Evolutionary conservation across 1,284 basidiomycete species (phyloP), one percentile per base, ranked within the genome.

Genomic region (Ustilago lituana): DNA sequence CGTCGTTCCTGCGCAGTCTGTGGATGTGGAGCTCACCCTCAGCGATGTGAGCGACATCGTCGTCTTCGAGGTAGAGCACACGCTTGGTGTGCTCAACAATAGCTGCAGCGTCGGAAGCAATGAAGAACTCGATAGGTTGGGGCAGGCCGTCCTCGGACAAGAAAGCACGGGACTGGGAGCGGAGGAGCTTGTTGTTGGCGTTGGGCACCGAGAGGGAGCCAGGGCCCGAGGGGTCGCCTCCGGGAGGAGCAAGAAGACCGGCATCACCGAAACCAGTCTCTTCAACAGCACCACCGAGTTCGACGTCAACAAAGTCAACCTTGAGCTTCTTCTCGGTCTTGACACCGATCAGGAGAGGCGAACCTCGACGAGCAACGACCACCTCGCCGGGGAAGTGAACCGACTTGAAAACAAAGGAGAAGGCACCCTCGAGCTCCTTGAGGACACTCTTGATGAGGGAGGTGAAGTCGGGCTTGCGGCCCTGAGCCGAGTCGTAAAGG

Each of bases 281-380:
- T 6, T 73, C 77, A 27, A 69, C 60, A 26, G 65, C 67, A 37
- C 67, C 72, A 26, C 78, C 80, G 19, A 81, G 59, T 62, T 98
- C 94, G 65, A 99, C 96, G 84, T 98, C 96, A 56, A 99, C 95
- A 82, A 98, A 98, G 86, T 98, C 96, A 46, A 98, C 95, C 87
- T 99, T 99, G 83, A 99, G 88, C 85, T 98, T 98, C 87, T 95
- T 94, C 83, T 98, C 95, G 31, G 96, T 98, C 90, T 98, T 98
- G 83, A 99, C 95, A 86, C 96, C 96, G 80, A 98, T 90, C 57
- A 98, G 85, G 24, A 99, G 89, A 22, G 96, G 96, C 24, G 95
- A 98, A 79, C 96, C 96, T 79, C 96, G 92, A 78, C 94, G 92
- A 61, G 94, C 93, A 56, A 92, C 91, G 69, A 98, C 93, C 68